A percentile compares a stretch with the other conserved stretches of the same genome.
Evolutionary conservation across 805 yeast genomes (phyloP).

Genomic region (Ogataea minuta): DNA sequence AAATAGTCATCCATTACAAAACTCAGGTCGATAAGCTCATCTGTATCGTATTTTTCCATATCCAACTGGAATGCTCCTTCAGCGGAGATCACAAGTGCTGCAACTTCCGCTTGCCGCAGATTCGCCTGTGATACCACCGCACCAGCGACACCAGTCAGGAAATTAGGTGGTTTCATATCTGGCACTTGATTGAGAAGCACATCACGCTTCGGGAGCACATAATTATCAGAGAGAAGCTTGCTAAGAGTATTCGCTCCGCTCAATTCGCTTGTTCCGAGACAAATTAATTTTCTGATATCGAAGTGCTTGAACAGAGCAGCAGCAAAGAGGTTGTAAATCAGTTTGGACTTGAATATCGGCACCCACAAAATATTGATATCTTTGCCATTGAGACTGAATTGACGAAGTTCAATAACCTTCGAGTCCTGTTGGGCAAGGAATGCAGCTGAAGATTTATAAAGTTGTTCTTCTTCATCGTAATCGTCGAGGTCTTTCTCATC

Average conservation of each 20-base stretch:
- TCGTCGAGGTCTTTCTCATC: constrained; percentile 20
- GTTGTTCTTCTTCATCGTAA: constrained; percentile 50
- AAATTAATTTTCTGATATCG: constrained; percentile 13
- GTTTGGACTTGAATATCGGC: constrained; percentile 25
- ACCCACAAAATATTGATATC: constrained; percentile 16
- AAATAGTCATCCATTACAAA: constrained; percentile 18
- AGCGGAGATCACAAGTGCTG: constrained; percentile 35
- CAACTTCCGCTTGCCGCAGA: constrained; percentile 7
- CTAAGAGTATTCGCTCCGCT: constrained; percentile 16
- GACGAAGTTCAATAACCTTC: constrained; percentile 16
- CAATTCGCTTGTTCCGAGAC: constrained; percentile 28
- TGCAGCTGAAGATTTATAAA: constrained; percentile 36
- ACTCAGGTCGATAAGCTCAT: constrained; percentile 39
- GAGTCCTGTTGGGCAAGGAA: constrained; percentile 27
- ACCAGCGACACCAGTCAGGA: constrained; percentile 45
- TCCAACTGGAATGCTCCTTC: constrained; percentile 48
- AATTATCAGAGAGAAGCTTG: constrained; percentile 15
- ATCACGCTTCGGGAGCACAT: not conserved
- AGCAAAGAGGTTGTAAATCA: constrained; percentile 27
- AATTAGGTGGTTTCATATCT: constrained; percentile 46
- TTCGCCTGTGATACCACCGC: constrained; percentile 36
- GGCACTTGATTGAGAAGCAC: constrained; percentile 31
- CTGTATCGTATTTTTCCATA: constrained; percentile 41
- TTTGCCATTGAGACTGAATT: constrained; percentile 2
- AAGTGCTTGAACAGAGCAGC: constrained; percentile 13